Evolutionary conservation across 169 alveolate genomes (phyloP).

Genomic region (Plasmodium malariae): DNA sequence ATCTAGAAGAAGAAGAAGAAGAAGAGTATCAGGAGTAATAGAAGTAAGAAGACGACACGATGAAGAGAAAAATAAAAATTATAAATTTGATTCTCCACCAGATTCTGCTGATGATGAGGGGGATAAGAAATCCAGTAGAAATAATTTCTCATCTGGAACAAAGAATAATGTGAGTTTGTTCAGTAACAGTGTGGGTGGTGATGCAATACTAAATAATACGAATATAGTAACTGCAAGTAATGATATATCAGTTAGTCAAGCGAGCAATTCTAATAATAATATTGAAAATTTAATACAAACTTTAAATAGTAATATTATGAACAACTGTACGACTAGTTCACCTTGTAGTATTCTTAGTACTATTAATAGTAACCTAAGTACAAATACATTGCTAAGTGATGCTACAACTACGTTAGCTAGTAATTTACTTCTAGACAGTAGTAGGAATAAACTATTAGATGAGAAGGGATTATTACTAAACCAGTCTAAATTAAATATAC

Average conservation of each 20-base stretch:
- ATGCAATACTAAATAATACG: conserved; percentile 7
- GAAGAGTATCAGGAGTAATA: too few species aligned
- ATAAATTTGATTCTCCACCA: conserved; percentile 72
- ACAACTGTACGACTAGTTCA: neutral
- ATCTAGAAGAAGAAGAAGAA: neutral
- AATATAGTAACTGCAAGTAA: neutral
- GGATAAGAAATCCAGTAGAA: neutral
- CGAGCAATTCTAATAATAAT: neutral
- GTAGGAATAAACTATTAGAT: neutral
- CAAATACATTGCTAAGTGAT: neutral
- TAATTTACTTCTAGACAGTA: neutral
- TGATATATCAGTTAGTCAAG: neutral
- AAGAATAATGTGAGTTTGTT: neutral
- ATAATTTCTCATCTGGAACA: neutral
- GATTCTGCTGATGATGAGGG: conserved; percentile 15
- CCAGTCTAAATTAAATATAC: conserved; percentile 17
- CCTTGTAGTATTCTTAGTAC: conserved; percentile 13
- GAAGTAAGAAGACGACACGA: neutral
- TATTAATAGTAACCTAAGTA: neutral
- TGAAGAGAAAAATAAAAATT: conserved; percentile 18
- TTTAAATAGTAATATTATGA: conserved; percentile 12
- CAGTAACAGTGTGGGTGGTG: neutral
- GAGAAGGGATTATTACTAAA: conserved; percentile 12
- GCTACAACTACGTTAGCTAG: neutral
- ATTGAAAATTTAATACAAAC: conserved; percentile 43